Base-by-base conservation (phyloP, 371 early-diverging fungal genomes). In the Basidiobolus meristosporus region DNA sequence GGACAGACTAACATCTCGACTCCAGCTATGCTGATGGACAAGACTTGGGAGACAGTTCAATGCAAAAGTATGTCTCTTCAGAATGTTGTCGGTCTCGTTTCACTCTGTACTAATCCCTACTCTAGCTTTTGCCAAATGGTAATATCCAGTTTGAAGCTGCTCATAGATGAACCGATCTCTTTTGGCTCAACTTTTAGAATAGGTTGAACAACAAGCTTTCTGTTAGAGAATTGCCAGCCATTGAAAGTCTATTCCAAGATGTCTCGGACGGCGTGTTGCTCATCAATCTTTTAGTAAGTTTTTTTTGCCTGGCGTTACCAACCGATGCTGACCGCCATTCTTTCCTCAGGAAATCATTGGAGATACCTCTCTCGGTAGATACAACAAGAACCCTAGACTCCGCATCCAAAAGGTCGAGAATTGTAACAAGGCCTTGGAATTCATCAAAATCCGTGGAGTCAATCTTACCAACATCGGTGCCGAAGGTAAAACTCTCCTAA, bases 381-480 rank as follows among this genome's bases (percentile, higher is more conserved):
- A 79, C 63, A 90, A 88, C 69, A 67, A 70, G 44, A 68, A 68
- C 46, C 92, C 98, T n/a, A 68, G 69, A 45, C 69, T 88, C 58
- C 73, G 90, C 32, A 81, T 98, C 42, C 93, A 96, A 54, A 88
- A 84, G 41, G 77, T 92, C 42, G 98, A 99, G 50, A 99, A 98
- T 64, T 69, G 87, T 40, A 88, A 95, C 62, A 82, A 68, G 52
- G 84, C 96, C 2, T 61, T 99, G 29, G 82, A 82, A 38, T 97
- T 85, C 53, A 82, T 99, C 42, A 78, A 84, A 45, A 61, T 62
- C 26, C 74, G 86, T 36, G 85, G 82, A 33, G 77, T 98, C 20
- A 56, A 61, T 16, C 59, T 98, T 33, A 87, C 96, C 29, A 98
- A 98, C 61, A 97, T 87, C 54, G 87, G 87, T 14, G 85, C 87